Base-by-base conservation (phyloP, 495 filamentous ascomycete species). In the Neurospora cerealis region DNA sequence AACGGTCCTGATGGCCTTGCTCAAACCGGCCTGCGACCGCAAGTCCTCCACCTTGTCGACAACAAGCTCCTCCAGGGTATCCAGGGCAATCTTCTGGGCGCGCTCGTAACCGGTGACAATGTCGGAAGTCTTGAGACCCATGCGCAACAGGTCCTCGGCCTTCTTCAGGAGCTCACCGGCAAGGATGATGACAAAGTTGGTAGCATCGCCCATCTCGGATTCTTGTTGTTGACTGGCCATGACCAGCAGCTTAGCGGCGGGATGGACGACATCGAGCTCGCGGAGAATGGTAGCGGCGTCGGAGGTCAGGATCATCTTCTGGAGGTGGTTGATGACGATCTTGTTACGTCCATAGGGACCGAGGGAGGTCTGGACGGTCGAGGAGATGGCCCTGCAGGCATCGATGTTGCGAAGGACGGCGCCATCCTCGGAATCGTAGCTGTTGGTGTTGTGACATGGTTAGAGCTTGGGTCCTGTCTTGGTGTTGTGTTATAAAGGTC, bases 171-270 rank as follows among this genome's bases (percentile, higher is more conserved):
- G 86, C 86, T 99, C 96, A 72, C 96, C 96, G 5, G 96, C 96
- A 73, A 99, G 84, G 71, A 99, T 88, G 78, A 98, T 97, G 74
- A 99, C 96, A 83, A 99, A 81, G 84, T 99, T 99, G 38, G 96
- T 99, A 71, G 93, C 96, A 85, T 99, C 96, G 69, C 96, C 96
- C 91, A 99, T 97, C 89, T 99, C 96, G 60, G 93, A 89, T 80
- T 99, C 96, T 83, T 98, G 96, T 85, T 99, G 96, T 81, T 99
- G 96, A 84, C 92, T 94, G 48, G 96, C 94, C 96, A 99, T 98
- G 72, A 99, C 96, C n/a, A 98, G 85, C 70, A 99, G 86, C 84
- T 99, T 99, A 13, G 96, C 96, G 48, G 96, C 96, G 73, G 96
- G 96, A 84, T 99, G 96, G 39, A 99, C 95, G 66, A 99, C 96